Evolutionary conservation across 306 rosid species (phyloP).

Genomic region (Vicia sativa): DNA sequence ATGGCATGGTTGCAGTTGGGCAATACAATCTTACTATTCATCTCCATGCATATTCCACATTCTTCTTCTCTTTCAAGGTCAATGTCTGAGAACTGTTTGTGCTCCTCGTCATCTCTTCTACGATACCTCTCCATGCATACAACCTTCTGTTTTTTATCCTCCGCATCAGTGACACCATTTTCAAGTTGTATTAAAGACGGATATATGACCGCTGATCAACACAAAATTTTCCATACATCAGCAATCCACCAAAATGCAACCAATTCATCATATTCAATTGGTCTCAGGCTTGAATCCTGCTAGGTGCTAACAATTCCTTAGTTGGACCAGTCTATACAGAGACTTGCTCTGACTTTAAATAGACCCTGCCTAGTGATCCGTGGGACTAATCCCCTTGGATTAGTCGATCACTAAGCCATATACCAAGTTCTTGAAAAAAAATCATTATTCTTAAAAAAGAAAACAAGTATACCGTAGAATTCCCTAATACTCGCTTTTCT

Average conservation of each 20-base stretch:
- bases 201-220: slow-evolving; percentile 75
- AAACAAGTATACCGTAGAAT: slow-evolving; percentile 71
- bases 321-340: too few relatives aligned
- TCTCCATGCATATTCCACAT: slow-evolving; percentile 97
- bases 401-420: too few relatives aligned
- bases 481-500: slow-evolving; percentile 94
- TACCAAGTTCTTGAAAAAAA: too few relatives aligned
- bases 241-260: slow-evolving; percentile 31
- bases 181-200: slow-evolving; percentile 91
- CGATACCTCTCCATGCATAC: slow-evolving; percentile 84
- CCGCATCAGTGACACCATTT: slow-evolving; percentile 79
- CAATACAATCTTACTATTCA: slow-evolving; percentile 80
- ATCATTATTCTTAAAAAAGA: too few relatives aligned
- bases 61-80: slow-evolving; percentile 95
- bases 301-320: too few relatives aligned
- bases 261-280: not conserved
- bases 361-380: too few relatives aligned
- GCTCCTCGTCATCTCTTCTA: slow-evolving; percentile 71
- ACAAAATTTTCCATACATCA: slow-evolving; percentile 39
- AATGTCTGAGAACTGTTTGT: slow-evolving; percentile 54
- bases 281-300: too few relatives aligned
- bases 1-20: slow-evolving; percentile 90
- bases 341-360: too few relatives aligned
- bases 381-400: too few relatives aligned
- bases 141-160: slow-evolving; percentile 87